Base-by-base conservation (phyloP, 2,329 filamentous ascomycete species). In the Stromatinia cepivora region DNA sequence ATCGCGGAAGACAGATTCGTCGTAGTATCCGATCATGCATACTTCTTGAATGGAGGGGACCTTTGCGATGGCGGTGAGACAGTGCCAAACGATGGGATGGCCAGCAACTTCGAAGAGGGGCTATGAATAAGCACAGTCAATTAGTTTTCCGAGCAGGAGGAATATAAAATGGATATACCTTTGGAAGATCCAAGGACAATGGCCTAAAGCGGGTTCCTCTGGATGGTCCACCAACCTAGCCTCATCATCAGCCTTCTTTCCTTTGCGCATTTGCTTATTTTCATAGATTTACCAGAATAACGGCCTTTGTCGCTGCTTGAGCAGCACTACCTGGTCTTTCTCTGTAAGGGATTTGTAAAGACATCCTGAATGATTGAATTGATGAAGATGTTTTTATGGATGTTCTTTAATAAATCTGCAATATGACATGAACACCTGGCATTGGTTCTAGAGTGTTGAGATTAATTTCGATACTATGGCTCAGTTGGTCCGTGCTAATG, bases 71-170 rank as follows among this genome's bases (percentile, higher is more conserved):
- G 95, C 93, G 78, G 91, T 92, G 80, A 99, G 88, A 85, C 94
- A 97, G 85, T 99, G 95, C 87, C 94, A 94, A 84, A 98, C 93
- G 83, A 99, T 98, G 76, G 94, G 93, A 82, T 99, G 95, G 76
- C 95, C 95, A 75, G 95, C 95, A 78, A 99, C 93, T 81, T 97
- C 94, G 84, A 99, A 98, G 76, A 99, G 92, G 73, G 95, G 95
- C 93, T 96, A 77, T 70, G 25, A 54, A 39, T 46, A 57, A 71
- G 69, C 25, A 54, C 7, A 48, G 22, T 45, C 4, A 53, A 61
- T 57, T 17, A 13, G 54, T 17, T 8, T 34, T 11, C 34, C 31
- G n/a, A 48, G 42, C 10, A 57, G 31, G n/a, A 75, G 42, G 46
- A 20, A 36, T 61, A 67, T 69, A 63, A 58, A 58, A 59, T 64